Evolutionary conservation across 176 grass and related monocot genomes (phyloP), one percentile per base, ranked within the genome.

Genomic region (Lolium perenne): DNA sequence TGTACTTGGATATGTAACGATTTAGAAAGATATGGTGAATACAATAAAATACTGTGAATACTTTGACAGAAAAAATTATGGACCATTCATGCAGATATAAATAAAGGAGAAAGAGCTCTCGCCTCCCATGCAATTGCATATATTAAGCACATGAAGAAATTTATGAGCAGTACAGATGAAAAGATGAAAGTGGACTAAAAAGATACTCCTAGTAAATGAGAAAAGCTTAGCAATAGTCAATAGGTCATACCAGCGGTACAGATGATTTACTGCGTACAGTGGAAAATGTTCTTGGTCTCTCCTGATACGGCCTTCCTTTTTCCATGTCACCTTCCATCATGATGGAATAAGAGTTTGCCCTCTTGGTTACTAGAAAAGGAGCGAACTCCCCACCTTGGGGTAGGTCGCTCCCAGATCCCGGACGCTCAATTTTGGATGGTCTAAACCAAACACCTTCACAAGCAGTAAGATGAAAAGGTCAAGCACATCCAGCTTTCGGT

Each of bases 251-350:
- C 92, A 88, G 75, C 2, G 97, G 94, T 18, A 86, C 8, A 82
- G 89, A 92, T 84, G 94, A 89, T 93, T 86, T 99, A 86, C 90
- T 99, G 41, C 97, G 92, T 61, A 99, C 88, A 73, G 87, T 80
- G 11, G 94, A 86, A 90, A 96, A 99, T 10, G 90, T 91, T 86
- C 93, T 95, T 82, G 90, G 82, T 81, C 90, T 95, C 55, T 92
- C 95, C 64, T 89, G 93, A 64, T 89, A 98, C 8, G 80, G 68
- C 47, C 83, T 89, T 72, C 94, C 97, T 84, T 89, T 96, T 88
- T 99, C 97, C 82, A 95, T 92, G 56, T 95, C 94, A 79, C 79
- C 89, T 67, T 99, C 94, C 97, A 99, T 98, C 84, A 84, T 88
- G 74, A 91, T 84, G 63, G 92, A 85, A 89, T 89, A 89, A 45